Percentiles rank a stretch among this genome's conserved stretches.
Evolutionary conservation across 2,329 filamentous ascomycete genomes (phyloP).

Genomic region (Aspergillus sp.): DNA sequence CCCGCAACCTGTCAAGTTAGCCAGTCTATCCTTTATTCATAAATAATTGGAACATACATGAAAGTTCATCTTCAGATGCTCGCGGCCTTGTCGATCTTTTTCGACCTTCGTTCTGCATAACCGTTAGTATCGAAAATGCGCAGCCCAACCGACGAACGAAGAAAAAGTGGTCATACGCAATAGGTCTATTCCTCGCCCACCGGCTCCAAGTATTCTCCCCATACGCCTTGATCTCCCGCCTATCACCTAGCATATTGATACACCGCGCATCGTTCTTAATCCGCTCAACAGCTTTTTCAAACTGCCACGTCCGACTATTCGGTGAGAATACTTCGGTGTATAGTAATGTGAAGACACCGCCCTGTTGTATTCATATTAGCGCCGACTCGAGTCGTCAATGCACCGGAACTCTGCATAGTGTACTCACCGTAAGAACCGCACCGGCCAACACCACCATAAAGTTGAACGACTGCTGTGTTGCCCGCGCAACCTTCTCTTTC

Average conservation of each 20-base stretch:
- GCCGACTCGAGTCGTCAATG: no score
- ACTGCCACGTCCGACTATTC: constrained; percentile 81
- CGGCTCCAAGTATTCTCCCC: constrained; percentile 80
- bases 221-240: constrained; percentile 73
- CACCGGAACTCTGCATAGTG: not conserved
- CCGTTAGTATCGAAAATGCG: constrained; percentile 24
- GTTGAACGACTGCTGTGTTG: constrained; percentile 90
- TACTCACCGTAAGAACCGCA: constrained; percentile 69
- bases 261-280: constrained; percentile 73
- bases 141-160: not conserved
- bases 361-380: constrained; percentile 48
- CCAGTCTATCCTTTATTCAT: not conserved
- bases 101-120: constrained; percentile 60
- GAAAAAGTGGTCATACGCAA: constrained; percentile 42
- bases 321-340: constrained; percentile 81
- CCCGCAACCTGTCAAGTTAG: constrained; percentile 65
- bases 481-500: constrained; percentile 76
- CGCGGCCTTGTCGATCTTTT: constrained; percentile 71
- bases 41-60: constrained; percentile 55
- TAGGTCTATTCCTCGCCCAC: constrained; percentile 67
- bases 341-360: constrained; percentile 73
- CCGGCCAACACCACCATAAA: constrained; percentile 75
- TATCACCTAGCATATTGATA: constrained; percentile 70
- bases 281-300: constrained; percentile 80
- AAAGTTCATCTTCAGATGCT: constrained; percentile 84